Evolutionary conservation across 2,329 filamentous ascomycete genomes (phyloP).

Genomic region (Xylariaceae sp.): DNA sequence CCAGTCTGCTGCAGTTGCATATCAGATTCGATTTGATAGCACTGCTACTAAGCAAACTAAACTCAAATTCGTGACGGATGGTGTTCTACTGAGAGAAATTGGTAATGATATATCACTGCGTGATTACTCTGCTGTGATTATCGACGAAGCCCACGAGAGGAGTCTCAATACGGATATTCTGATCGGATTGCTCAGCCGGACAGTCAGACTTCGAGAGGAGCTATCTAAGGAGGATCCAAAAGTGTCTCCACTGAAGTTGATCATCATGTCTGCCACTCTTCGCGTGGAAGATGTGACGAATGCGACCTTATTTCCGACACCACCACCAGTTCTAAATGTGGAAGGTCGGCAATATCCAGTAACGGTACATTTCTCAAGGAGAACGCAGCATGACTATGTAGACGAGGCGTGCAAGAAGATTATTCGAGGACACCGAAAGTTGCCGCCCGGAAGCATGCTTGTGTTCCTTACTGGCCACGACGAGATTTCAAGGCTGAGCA

Average conservation of each 20-base stretch:
- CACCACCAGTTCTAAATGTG: slow-evolving; percentile 82
- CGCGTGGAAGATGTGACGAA: slow-evolving; percentile 92
- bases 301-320: slow-evolving; percentile 68
- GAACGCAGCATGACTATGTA: slow-evolving; percentile 82
- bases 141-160: slow-evolving; percentile 95
- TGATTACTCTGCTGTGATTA: slow-evolving; percentile 90
- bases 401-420: slow-evolving; percentile 90
- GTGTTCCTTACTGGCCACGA: slow-evolving; percentile 93
- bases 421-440: slow-evolving; percentile 79
- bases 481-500: slow-evolving; percentile 83
- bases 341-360: slow-evolving; percentile 92
- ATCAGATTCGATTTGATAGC: slow-evolving; percentile 94
- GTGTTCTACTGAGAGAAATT: slow-evolving; percentile 88
- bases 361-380: slow-evolving; percentile 81
- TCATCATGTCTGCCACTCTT: slow-evolving; percentile 98
- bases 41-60: slow-evolving; percentile 77
- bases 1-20: slow-evolving; percentile 74
- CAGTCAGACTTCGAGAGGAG: slow-evolving; percentile 78
- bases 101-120: slow-evolving; percentile 81
- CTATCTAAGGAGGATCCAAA: slow-evolving; percentile 69
- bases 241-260: slow-evolving; percentile 78
- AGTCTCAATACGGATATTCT: slow-evolving; percentile 97
- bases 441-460: slow-evolving; percentile 86
- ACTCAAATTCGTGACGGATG: slow-evolving; percentile 99
- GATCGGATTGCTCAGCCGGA: slow-evolving; percentile 94